Evolutionary conservation across 2,329 filamentous ascomycete species (phyloP).

Genomic region (Botryotinia narcissicola): DNA sequence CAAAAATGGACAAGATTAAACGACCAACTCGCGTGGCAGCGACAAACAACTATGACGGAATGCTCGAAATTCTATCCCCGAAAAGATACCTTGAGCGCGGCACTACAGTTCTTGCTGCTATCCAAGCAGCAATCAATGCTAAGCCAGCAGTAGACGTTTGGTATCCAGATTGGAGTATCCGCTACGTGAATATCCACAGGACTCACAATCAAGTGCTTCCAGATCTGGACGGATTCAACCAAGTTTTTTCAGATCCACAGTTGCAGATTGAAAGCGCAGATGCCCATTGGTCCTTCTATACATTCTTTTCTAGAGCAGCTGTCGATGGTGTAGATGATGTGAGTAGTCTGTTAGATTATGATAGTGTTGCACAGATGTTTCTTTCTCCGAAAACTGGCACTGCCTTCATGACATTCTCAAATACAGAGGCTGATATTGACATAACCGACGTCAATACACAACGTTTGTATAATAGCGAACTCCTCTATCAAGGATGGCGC

Average conservation of each 20-base stretch:
- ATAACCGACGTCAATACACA: not conserved
- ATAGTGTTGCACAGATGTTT: not conserved
- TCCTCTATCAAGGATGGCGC: not conserved
- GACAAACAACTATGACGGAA: not conserved
- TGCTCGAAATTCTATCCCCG: not conserved
- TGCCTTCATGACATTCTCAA: not conserved
- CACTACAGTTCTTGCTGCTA: not conserved
- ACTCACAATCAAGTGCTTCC: not conserved
- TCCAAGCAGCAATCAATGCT: not conserved
- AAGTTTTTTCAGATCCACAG: not conserved
- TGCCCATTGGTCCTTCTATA: not conserved
- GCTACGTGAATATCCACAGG: not conserved
- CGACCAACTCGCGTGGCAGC: not conserved
- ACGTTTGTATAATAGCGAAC: not conserved
- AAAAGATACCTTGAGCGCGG: not conserved
- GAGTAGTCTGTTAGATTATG: too few species aligned
- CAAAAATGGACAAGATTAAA: not conserved
- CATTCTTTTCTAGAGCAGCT: not conserved
- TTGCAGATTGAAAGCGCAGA: not conserved
- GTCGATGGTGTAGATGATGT: not conserved
- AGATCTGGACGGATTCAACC: not conserved
- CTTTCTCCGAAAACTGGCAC: not conserved
- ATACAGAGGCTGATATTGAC: not conserved
- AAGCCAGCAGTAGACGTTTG: not conserved
- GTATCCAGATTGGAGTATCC: not conserved